Base-by-base conservation (phyloP, 2,329 filamentous ascomycete genomes). In the Plectosphaerella plurivora region DNA sequence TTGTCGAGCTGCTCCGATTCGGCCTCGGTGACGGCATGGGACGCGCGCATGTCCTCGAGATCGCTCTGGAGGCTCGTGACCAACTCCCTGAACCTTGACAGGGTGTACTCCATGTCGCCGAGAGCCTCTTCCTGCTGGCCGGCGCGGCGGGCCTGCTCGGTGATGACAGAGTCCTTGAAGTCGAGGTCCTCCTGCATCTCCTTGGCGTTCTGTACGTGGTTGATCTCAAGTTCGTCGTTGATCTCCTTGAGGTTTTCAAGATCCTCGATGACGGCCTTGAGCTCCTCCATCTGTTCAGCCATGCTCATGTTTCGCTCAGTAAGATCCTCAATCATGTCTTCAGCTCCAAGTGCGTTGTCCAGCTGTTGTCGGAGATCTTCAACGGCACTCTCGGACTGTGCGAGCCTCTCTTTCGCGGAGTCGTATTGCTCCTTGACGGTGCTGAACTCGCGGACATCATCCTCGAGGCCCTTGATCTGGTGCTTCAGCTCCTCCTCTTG, bases 101-200 rank as follows among this genome's bases (percentile, higher is more conserved):
- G 77, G 0, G 91, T 95, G 64, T 95, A 94, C 66, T 97, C 91
- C 68, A 95, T 85, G 61, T 97, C 92, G 53, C 91, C 88, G 52
- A 95, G 82, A 9, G 81, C 75, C 60, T 90, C 84, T 53, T 95
- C 89, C 65, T 96, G 91, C 63, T 92, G 84, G 4, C 78, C 77
- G 5, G 87, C 80, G 57, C 86, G 84, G 53, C 87, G 85, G 35
- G 80, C 79, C 63, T 95, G 88, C 64, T 97, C 93, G n/a, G 83
- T 78, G 57, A 97, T 88, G 55, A 96, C 74, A 51, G 80, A 82
- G 58, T 97, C 92, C 67, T 89, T 90, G 71, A 91, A 88, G 65
- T 97, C 92, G 51, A 97, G 82, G 62, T 97, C 92, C 61, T 95
- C 89, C 66, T 96, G 91, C 70, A 99, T 82, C 65, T 97, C 92